phyloP scores from a whole-genome alignment of 225 moss, liverwort and hornwort genomes.

The Rhytidiadelphus loreus region DNA sequence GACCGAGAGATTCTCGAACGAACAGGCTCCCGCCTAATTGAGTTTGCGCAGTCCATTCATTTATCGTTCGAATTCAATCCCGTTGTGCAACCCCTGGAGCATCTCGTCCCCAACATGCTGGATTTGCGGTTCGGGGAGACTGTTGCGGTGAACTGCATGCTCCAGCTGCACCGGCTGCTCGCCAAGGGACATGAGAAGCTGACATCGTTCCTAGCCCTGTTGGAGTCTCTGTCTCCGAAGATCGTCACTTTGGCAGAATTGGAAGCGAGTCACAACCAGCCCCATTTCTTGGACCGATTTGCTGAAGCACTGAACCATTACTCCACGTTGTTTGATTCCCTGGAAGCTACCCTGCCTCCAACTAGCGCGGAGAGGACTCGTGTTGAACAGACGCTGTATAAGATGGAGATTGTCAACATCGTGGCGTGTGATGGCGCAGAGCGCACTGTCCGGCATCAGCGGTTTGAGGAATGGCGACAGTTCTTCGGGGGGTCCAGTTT shows the following conservation, averaged over 20 bases:
- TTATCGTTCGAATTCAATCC: conserved; percentile 67
- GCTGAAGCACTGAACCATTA: conserved; percentile 39
- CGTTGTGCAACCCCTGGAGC: conserved; percentile 30
- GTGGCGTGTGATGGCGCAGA: conserved; percentile 53
- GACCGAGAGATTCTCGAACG: conserved; percentile 47
- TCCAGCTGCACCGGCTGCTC: conserved; percentile 37
- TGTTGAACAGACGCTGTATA: conserved; percentile 45
- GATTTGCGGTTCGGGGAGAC: conserved; percentile 21
- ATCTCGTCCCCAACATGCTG: conserved; percentile 26
- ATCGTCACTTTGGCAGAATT: conserved; percentile 39
- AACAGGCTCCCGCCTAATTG: conserved; percentile 61
- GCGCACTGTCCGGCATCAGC: conserved; percentile 38
- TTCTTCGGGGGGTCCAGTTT: conserved; percentile 60
- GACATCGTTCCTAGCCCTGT: conserved; percentile 20
- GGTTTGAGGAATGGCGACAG: conserved; percentile 52
- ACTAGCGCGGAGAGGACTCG: conserved; percentile 30
- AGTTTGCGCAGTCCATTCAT: conserved; percentile 68
- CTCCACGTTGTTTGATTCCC: conserved; percentile 39
- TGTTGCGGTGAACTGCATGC: conserved; percentile 45
- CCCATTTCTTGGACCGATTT: conserved; percentile 40
- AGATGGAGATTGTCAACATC: conserved; percentile 44
- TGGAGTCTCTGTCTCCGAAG: conserved; percentile 31
- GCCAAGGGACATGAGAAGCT: conserved; percentile 28
- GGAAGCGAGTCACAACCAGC: conserved; percentile 43
- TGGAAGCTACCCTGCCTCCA: conserved; percentile 46